These are phyloP conservation scores for Plectosphaerella sp. DNA, from an alignment of 2,329 filamentous ascomycete genomes.

Conservation along the genomic window DNA sequence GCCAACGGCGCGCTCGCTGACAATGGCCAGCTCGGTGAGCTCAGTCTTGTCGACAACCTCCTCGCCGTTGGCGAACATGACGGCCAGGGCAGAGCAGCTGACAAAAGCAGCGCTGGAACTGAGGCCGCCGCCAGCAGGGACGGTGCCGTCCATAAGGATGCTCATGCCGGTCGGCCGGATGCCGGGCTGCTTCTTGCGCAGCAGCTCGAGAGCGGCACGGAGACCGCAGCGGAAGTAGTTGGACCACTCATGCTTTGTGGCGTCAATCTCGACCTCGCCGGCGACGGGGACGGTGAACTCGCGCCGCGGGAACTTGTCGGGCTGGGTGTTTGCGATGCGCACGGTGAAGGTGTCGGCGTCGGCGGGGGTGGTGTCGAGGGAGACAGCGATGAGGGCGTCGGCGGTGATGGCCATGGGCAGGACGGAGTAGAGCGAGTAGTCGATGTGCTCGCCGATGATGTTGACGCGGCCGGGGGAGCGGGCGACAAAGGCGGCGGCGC, in stretches of 20 bases:
- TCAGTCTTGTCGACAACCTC: constrained; percentile 81
- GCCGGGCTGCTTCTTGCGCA: constrained; percentile 57
- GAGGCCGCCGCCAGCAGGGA: constrained; percentile 86
- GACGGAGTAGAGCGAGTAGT: constrained; percentile 95
- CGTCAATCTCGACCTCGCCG: constrained; percentile 72
- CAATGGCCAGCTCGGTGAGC: constrained; percentile 86
- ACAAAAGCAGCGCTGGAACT: constrained; percentile 94
- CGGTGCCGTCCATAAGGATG: constrained; percentile 83
- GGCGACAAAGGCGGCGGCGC: constrained; percentile 72
- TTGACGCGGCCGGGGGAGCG: constrained; percentile 93
- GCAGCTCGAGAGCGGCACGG: constrained; percentile 71
- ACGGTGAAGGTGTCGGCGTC: constrained; percentile 58
- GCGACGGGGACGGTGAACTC: constrained; percentile 67
- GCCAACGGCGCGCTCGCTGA: constrained; percentile 88
- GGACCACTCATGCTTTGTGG: constrained; percentile 84
- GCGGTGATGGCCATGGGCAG: constrained; percentile 93
- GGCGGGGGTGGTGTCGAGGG: constrained; percentile 40
- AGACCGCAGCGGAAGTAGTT: constrained; percentile 98
- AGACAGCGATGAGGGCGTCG: constrained; percentile 84
- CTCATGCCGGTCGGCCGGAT: constrained; percentile 76
- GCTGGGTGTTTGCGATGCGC: constrained; percentile 74
- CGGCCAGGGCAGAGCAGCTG: constrained; percentile 81
- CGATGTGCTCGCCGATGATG: constrained; percentile 98
- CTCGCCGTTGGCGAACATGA: constrained; percentile 81
- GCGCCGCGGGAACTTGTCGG: constrained; percentile 68